phyloP scores from a whole-genome alignment of 257 asterid species.

The Salvia miltiorrhiza region DNA sequence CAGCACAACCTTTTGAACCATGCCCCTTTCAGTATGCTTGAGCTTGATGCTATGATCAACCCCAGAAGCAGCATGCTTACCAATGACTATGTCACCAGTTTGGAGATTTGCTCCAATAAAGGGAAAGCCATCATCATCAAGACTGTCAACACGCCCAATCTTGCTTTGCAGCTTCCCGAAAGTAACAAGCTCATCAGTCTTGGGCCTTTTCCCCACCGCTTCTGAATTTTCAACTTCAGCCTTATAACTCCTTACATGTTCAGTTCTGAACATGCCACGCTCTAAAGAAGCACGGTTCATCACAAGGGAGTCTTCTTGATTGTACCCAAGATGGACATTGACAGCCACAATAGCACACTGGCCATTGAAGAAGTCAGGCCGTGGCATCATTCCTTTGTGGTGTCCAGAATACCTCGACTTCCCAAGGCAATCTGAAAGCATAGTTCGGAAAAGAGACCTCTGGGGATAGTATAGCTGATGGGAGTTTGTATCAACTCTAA shows the following conservation, averaged over 20 bases:
- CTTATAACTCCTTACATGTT: constrained; percentile 81
- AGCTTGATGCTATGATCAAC: constrained; percentile 82
- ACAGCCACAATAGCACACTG: constrained; percentile 95
- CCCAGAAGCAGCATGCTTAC: constrained; percentile 76
- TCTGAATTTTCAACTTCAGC: constrained; percentile 70
- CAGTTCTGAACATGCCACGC: constrained; percentile 94
- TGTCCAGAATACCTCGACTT: constrained; percentile 42
- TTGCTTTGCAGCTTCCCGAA: constrained; percentile 84
- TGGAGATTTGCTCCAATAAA: constrained; percentile 83
- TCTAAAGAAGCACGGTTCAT: constrained; percentile 93
- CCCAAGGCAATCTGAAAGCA: constrained; percentile 84
- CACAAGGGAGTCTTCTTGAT: constrained; percentile 93
- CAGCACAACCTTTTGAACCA: constrained; percentile 86
- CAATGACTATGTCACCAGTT: constrained; percentile 84
- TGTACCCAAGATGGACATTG: constrained; percentile 89
- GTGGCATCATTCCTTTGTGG: constrained; percentile 65
- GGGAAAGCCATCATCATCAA: constrained; percentile 96
- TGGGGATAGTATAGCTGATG: constrained; percentile 89
- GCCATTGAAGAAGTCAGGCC: constrained; percentile 84
- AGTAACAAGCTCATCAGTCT: constrained; percentile 49
- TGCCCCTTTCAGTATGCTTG: constrained; percentile 93
- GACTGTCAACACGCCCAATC: constrained; percentile 83
- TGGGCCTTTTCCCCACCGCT: constrained; percentile 38
- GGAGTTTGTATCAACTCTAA: constrained; percentile 72
- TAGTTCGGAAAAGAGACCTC: constrained; percentile 70